Conservation (phyloP, 1,284 basidiomycete genomes). For the Ganoderma multipileum region DNA sequence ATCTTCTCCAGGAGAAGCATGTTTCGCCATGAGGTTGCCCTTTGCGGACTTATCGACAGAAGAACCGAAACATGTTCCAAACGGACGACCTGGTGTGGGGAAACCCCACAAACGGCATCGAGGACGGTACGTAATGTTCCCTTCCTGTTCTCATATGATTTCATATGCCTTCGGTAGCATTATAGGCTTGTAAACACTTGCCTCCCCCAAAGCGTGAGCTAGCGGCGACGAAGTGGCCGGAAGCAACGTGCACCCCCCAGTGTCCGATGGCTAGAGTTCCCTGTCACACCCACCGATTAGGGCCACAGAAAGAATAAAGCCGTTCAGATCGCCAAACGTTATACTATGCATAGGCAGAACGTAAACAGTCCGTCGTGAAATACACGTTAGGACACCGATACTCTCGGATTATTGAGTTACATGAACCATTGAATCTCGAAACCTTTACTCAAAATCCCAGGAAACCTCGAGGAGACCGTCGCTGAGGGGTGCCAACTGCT, state of each 20-base stretch:
- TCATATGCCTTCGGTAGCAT: neutral
- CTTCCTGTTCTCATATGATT: neutral
- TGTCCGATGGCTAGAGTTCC: neutral
- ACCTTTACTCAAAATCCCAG: constrained; percentile 12
- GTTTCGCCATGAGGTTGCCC: neutral
- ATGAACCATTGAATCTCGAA: neutral
- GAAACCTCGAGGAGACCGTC: constrained; percentile 16
- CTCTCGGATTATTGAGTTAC: neutral
- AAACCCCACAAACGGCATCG: neutral
- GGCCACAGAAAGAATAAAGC: neutral
- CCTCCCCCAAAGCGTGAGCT: neutral
- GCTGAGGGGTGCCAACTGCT: constrained; percentile 9
- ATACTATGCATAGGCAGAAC: neutral
- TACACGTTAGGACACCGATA: neutral
- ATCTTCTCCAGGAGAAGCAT: neutral
- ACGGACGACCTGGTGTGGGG: neutral
- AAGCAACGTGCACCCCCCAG: neutral
- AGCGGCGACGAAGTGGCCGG: neutral
- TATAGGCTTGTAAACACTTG: neutral
- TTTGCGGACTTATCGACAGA: constrained; percentile 14
- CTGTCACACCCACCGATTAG: neutral
- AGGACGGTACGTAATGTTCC: neutral
- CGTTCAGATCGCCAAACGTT: neutral
- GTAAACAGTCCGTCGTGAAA: neutral
- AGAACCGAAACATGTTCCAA: constrained; percentile 1